Evolutionary conservation across 768 basidiomycete species (phyloP).

Genomic region (Suillus discolor): DNA sequence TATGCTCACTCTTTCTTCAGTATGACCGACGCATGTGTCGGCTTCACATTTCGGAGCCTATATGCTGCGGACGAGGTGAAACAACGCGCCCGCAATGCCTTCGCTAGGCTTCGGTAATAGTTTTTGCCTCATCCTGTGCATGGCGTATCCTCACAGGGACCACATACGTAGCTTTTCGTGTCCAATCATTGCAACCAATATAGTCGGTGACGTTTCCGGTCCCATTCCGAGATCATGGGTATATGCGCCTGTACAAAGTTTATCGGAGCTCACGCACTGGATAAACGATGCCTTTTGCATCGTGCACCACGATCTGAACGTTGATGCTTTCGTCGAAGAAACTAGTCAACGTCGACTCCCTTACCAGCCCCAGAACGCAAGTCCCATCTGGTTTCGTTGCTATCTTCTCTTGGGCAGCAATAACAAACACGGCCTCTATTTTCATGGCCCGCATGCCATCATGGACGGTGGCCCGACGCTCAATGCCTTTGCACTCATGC

Average conservation of each 20-base stretch:
- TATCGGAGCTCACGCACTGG: conserved; percentile 23
- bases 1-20: conserved; percentile 5
- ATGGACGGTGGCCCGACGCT: conserved; percentile 26
- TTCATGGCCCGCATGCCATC: conserved; percentile 25
- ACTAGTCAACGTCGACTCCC: conserved; percentile 18
- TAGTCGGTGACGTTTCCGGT: conserved; percentile 8
- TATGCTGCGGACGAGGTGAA: conserved; percentile 8
- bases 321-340: conserved; percentile 19
- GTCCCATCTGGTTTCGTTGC: conserved; percentile 11
- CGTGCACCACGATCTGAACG: conserved; percentile 20
- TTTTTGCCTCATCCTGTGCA: background rate
- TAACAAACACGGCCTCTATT: conserved; percentile 24
- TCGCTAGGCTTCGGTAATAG: conserved; percentile 16
- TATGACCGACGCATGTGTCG: conserved; percentile 13
- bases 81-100: conserved; percentile 9
- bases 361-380: conserved; percentile 14
- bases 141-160: background rate
- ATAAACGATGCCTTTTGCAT: conserved; percentile 22
- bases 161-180: conserved; percentile 10
- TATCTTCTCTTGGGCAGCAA: conserved; percentile 17
- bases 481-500: conserved; percentile 22
- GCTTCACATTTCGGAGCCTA: conserved; percentile 13
- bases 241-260: conserved; percentile 20
- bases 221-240: conserved; percentile 14
- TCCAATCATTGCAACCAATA: conserved; percentile 15